Evolutionary conservation across 805 yeast genomes (phyloP), one percentile per base, ranked within the genome.

Genomic region (Wickerhamomyces tratensis): DNA sequence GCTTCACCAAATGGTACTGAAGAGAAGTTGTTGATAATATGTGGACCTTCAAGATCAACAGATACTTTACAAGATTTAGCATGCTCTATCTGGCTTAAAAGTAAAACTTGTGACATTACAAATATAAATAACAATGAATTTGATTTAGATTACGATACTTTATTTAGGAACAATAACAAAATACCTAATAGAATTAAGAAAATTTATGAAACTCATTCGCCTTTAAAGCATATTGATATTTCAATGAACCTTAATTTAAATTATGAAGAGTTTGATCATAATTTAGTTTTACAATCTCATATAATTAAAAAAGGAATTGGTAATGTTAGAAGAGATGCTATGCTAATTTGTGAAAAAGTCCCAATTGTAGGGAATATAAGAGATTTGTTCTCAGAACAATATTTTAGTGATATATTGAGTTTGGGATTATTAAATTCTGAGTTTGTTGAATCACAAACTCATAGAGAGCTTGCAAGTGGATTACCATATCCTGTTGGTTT

Each of bases 351-450:
- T 5, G 63, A 60, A 38, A 57, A 60, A 36, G 62, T 70, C 45
- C 76, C 78, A 2, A 49, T 74, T 15, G 71, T 68, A 3, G 72
- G 72, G 11, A 69, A 67, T 43, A 53, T 69, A 40, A 58, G 69
- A 25, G 77, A 72, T 51, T 70, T 75, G 3, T 61, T 74, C 34
- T 64, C 76, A 3, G 77, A 77, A 1, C 77, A 73, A 44, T 74
- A 68, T 54, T 63, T 69, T 39, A 58, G 72, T 1, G 80, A 74
- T 50, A 55, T 71, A 43, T 69, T 63, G 51, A 61, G 72, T 46
- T 48, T 72, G 26, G 74, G 74, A 0, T 49, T 71, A 30, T 63
- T 74, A 7, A 65, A 68, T 31, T 62, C 74, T 3, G 58, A 69
- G 5, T 59, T 69, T 36, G 48, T 66, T 30, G 78, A 74, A 53